Evolutionary conservation across 768 basidiomycete genomes (phyloP).

Genomic region (Rubroboletus satanas): DNA sequence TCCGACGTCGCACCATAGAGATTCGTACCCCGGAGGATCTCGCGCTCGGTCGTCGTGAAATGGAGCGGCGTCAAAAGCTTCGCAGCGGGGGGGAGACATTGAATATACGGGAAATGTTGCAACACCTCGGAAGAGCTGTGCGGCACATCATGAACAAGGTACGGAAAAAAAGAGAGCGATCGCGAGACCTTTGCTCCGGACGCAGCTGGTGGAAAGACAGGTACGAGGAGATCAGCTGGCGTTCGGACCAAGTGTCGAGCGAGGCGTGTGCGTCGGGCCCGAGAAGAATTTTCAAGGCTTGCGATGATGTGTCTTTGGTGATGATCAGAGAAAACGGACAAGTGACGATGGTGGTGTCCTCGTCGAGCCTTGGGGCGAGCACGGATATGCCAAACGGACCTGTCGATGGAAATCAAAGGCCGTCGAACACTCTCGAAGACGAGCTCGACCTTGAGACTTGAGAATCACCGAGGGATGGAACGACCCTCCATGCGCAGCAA

Average conservation of each 20-base stretch:
- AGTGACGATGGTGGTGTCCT: constrained; percentile 54
- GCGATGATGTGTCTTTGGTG: constrained; percentile 47
- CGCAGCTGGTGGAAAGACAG: constrained; percentile 60
- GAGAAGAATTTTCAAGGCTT: constrained; percentile 43
- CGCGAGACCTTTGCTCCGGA: constrained; percentile 33
- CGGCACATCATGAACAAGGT: constrained; percentile 1
- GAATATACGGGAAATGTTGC: constrained; percentile 59
- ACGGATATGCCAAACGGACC: constrained; percentile 47
- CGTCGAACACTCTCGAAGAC: not conserved
- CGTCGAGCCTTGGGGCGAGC: constrained; percentile 45
- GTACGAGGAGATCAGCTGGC: constrained; percentile 68
- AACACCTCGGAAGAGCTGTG: constrained; percentile 8
- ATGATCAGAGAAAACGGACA: constrained; percentile 67
- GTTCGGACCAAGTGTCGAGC: constrained; percentile 49
- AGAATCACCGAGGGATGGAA: constrained; percentile 48
- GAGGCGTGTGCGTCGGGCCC: constrained; percentile 12
- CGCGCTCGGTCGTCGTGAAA: constrained; percentile 60
- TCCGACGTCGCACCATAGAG: constrained; percentile 73
- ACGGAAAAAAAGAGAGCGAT: not conserved
- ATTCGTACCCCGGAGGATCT: constrained; percentile 73
- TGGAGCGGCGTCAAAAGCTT: constrained; percentile 70
- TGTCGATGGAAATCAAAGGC: constrained; percentile 20
- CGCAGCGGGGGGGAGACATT: constrained; percentile 54
- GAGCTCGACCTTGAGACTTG: constrained; percentile 39
- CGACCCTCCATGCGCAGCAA: constrained; percentile 44